Evolutionary conservation across 2,329 filamentous ascomycete genomes (phyloP).

Genomic region (Ophiostoma himal-ulmi): DNA sequence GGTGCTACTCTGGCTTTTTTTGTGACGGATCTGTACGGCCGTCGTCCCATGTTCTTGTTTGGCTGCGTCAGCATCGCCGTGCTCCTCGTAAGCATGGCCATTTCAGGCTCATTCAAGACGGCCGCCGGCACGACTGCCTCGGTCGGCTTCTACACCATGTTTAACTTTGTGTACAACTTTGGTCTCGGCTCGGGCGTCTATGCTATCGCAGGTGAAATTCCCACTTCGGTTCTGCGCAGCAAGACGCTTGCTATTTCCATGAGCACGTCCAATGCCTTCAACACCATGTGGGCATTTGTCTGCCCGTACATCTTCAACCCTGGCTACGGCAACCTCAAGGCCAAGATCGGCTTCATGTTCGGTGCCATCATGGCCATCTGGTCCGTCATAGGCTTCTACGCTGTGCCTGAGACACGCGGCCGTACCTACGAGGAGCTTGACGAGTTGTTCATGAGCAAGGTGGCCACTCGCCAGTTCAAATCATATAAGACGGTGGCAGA

Average conservation of each 20-base stretch:
- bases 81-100: conserved; percentile 31
- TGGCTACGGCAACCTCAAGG: conserved; percentile 28
- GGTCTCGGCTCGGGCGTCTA: conserved; percentile 28
- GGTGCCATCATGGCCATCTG: conserved; percentile 26
- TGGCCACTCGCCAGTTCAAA: conserved; percentile 19
- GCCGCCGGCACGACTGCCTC: conserved; percentile 26
- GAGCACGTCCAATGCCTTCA: conserved; percentile 19
- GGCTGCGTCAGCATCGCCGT: conserved; percentile 27
- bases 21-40: conserved; percentile 17
- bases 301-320: conserved; percentile 31
- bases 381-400: conserved; percentile 45
- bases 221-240: conserved; percentile 27
- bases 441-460: conserved; percentile 21
- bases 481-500: conserved; percentile 18
- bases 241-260: conserved; percentile 28
- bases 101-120: conserved; percentile 27
- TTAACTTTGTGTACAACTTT: conserved; percentile 28
- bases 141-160: conserved; percentile 29
- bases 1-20: conserved; percentile 34
- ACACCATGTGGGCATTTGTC: conserved; percentile 27
- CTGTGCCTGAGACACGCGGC: conserved; percentile 45
- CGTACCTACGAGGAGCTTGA: conserved; percentile 19
- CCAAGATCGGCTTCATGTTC: conserved; percentile 29
- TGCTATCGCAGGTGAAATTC: conserved; percentile 28
- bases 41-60: conserved; percentile 15